phyloP scores from a whole-genome alignment of 2,329 filamentous ascomycete species.

The Penicillium sp. region DNA sequence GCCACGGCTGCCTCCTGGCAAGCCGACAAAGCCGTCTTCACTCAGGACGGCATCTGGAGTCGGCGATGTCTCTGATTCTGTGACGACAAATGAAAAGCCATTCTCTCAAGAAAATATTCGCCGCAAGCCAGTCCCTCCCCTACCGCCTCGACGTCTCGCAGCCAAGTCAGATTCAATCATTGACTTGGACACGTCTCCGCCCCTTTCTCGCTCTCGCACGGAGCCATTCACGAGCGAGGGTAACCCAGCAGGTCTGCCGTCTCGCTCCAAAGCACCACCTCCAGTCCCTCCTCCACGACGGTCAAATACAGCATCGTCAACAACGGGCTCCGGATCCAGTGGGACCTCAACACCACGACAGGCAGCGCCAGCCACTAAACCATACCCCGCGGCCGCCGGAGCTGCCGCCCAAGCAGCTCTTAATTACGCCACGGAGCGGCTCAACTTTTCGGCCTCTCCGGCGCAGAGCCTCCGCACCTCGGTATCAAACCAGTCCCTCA shows the following conservation, averaged over 20 bases:
- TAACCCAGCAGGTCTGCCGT: slow-evolving; percentile 16
- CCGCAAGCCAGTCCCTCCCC: slow-evolving; percentile 46
- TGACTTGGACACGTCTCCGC: slow-evolving; percentile 29
- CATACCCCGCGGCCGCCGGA: slow-evolving; percentile 35
- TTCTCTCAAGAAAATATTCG: slow-evolving; percentile 34
- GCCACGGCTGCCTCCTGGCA: slow-evolving; percentile 44
- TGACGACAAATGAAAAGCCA: slow-evolving; percentile 10
- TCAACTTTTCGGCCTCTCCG: slow-evolving; percentile 32
- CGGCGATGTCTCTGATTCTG: slow-evolving; percentile 22
- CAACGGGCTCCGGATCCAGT: slow-evolving; percentile 24
- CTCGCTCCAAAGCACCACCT: slow-evolving; percentile 37
- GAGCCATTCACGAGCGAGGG: slow-evolving; percentile 20
- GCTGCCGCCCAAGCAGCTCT: slow-evolving; percentile 37
- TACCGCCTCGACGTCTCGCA: slow-evolving; percentile 44
- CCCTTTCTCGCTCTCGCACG: slow-evolving; percentile 37
- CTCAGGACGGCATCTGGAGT: slow-evolving; percentile 44
- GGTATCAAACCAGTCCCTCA: slow-evolving; percentile 32
- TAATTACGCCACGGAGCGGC: slow-evolving; percentile 41
- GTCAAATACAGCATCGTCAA: slow-evolving; percentile 37
- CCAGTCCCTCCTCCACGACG: slow-evolving; percentile 42
- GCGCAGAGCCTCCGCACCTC: slow-evolving; percentile 29
- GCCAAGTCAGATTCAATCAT: slow-evolving; percentile 28
- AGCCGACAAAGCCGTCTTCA: slow-evolving; percentile 53
- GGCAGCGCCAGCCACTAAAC: slow-evolving; percentile 27
- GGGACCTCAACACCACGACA: slow-evolving; percentile 25